Conservation (phyloP, 805 yeast genomes). For the Spathaspora girioi region DNA sequence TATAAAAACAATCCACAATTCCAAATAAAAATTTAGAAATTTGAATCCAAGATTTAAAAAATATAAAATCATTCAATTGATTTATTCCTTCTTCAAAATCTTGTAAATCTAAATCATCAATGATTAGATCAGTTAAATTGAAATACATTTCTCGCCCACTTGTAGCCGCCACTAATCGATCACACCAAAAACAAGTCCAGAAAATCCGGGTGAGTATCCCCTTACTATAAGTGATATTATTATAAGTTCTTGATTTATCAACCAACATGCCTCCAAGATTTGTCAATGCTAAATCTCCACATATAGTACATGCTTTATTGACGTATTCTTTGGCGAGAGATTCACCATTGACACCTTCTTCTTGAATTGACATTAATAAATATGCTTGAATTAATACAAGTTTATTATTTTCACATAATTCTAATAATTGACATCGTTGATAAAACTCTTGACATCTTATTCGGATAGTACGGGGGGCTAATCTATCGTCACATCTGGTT, state of each 20-base stretch:
- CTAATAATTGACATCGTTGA: constrained; percentile 3
- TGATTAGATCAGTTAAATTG: not conserved
- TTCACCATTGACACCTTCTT: constrained; percentile 4
- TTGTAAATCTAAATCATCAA: not conserved
- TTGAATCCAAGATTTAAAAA: constrained; percentile 1
- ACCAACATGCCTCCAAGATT: constrained; percentile 1
- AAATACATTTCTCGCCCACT: constrained; percentile 5
- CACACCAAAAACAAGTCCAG: constrained; percentile 2
- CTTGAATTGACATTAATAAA: constrained; percentile 4
- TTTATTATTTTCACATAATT: constrained; percentile 1
- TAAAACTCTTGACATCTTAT: not conserved
- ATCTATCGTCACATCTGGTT: not conserved
- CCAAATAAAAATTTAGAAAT: not conserved
- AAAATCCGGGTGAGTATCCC: constrained; percentile 2
- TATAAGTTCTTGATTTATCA: not conserved
- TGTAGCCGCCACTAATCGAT: constrained; percentile 2
- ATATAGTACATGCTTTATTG: constrained; percentile 2
- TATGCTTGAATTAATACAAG: constrained; percentile 3
- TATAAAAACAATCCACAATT: not conserved
- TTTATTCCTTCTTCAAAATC: not conserved
- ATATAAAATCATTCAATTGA: not conserved
- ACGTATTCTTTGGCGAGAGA: constrained; percentile 4
- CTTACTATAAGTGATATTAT: not conserved
- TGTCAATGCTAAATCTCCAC: constrained; percentile 3
- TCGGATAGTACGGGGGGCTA: not conserved